A percentile compares a stretch with the other conserved stretches of the same genome.
These are phyloP conservation scores for Aureobasidium sp. DNA, from an alignment of 2,329 filamentous ascomycete genomes.

Conservation along the genomic window DNA sequence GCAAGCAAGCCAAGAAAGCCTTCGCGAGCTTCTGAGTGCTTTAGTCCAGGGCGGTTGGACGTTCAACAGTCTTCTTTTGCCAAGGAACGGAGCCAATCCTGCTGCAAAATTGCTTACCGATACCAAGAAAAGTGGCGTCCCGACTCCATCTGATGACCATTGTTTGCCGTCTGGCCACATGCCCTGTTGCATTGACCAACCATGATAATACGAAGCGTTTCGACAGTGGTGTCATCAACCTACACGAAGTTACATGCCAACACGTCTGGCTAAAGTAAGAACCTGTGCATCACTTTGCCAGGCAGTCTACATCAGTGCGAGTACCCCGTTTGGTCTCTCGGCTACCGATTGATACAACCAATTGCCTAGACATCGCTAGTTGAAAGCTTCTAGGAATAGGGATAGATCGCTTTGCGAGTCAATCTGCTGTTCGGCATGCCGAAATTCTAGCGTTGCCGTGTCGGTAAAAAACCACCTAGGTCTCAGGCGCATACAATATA, in stretches of 20 bases:
- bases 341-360: background rate
- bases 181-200: background rate
- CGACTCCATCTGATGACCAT: background rate
- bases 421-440: background rate
- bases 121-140: constrained; percentile 8
- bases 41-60: background rate
- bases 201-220: background rate
- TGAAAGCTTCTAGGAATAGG: background rate
- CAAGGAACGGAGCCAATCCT: constrained; percentile 2
- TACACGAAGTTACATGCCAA: too few relatives aligned
- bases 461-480: background rate
- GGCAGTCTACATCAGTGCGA: too few relatives aligned
- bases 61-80: background rate
- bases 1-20: constrained; percentile 8
- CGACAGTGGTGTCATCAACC: background rate
- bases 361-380: background rate
- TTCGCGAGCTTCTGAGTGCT: constrained; percentile 6
- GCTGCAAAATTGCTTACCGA: constrained; percentile 8
- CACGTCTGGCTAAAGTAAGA: background rate
- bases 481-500: too few relatives aligned
- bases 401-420: background rate
- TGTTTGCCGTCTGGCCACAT: background rate
- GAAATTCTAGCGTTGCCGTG: background rate
- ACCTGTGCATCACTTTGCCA: background rate
- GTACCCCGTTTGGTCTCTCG: too few relatives aligned